Base-by-base conservation (phyloP, 192 early-diverging fungal genomes). In the Linnemannia schmuckeri region DNA sequence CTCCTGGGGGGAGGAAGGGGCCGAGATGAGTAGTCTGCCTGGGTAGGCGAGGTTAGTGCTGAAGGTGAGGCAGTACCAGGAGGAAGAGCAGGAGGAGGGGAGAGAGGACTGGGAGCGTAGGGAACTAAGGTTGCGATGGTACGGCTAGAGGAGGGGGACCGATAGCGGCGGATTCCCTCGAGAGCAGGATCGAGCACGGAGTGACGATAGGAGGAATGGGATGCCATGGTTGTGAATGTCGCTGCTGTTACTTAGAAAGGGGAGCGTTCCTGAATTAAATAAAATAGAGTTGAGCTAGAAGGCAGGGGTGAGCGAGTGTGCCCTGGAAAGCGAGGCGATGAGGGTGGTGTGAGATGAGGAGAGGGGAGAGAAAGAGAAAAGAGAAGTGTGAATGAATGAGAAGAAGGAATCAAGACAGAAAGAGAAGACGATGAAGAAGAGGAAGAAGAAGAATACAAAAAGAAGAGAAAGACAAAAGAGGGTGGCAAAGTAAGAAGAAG, bases 1-100 rank as follows among this genome's bases (percentile, higher is more conserved):
- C 72, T 40, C 38, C 80, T 47, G 5, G 83, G 54, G 52, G 83
- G 78, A 4, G 82, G 76, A 27, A 47, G 55, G 6, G 72, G 72
- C 38, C 74, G 24, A 6, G 52, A 2, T 3, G 78, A 76, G 47
- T 70, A 37, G 3, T 72, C 22, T 20, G 85, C 66, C 13, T 33
- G 61, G 30, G 57, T 76, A 2, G 74, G 79, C n/a, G 79, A 27
- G 17, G 79, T 70, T 10, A 71, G 24, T 33, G 44, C 69, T 52
- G 42, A 66, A 46, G 22, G 18, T 27, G 27, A 47, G 41, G 74
- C 6, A 44, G 9, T 33, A 54, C 22, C 41, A 46, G 41, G 24
- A 20, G 61, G 42, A n/a, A 35, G 74, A 37, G 74, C 33, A 22
- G 46, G 10, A 9, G 44, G 74, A 38, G 35, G 46, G 49, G 73